A percentile compares a stretch with the other conserved stretches of the same genome.
These are phyloP conservation scores for Nemania diffusa DNA, from an alignment of 2,329 filamentous ascomycete genomes.

Conservation along the genomic window DNA sequence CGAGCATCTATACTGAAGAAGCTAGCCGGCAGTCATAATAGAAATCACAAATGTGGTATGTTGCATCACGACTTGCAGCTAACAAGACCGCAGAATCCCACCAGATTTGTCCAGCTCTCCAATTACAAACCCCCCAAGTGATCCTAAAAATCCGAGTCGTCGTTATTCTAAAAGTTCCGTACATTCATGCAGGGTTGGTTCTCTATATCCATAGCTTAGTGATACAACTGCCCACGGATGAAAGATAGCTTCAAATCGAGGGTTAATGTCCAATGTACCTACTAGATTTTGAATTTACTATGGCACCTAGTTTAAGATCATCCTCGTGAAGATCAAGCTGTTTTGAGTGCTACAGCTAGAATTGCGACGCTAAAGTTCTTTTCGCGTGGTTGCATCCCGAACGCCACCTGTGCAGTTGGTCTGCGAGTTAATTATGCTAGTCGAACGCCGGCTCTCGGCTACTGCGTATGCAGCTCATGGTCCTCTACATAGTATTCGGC, in stretches of 20 bases:
- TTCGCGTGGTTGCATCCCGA: constrained; percentile 12
- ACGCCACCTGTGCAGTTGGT: background rate
- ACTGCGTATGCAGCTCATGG: constrained; percentile 8
- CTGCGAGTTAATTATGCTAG: background rate
- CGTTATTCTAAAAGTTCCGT: too few species aligned
- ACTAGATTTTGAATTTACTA: background rate
- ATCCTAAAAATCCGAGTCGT: background rate
- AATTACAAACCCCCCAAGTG: background rate
- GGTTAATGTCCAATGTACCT: background rate
- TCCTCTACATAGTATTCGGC: background rate
- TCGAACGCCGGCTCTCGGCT: constrained; percentile 1
- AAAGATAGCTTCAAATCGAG: background rate
- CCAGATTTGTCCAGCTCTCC: background rate
- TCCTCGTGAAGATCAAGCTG: constrained; percentile 9
- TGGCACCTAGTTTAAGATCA: background rate
- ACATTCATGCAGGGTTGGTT: background rate
- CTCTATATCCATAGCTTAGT: background rate
- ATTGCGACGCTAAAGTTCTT: background rate
- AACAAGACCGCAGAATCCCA: background rate
- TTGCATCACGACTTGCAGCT: constrained; percentile 9
- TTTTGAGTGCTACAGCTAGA: background rate
- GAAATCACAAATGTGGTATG: background rate
- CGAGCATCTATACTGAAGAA: background rate
- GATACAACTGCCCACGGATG: background rate
- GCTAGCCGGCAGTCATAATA: background rate